These are phyloP conservation scores for Panellus pusillus DNA, from an alignment of 768 basidiomycete genomes.

Conservation along the genomic window DNA sequence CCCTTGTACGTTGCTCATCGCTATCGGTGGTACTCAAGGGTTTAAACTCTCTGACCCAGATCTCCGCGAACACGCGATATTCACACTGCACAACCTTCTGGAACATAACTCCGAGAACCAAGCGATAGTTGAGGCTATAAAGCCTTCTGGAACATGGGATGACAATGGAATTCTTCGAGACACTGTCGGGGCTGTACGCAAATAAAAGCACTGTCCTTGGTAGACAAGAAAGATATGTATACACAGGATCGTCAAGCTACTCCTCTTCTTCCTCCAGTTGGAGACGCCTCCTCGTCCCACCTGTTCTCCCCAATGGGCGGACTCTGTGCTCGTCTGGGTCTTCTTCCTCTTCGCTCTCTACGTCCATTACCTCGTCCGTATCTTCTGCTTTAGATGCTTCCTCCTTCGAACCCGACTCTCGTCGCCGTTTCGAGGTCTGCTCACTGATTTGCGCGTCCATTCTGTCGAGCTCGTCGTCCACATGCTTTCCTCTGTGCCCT, in stretches of 20 bases:
- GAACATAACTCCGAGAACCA: constrained; percentile 80
- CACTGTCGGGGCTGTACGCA: constrained; percentile 33
- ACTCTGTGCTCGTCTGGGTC: constrained; percentile 66
- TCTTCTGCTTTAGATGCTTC: constrained; percentile 30
- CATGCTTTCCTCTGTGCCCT: constrained; percentile 39
- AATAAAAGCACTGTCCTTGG: constrained; percentile 24
- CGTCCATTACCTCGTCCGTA: constrained; percentile 59
- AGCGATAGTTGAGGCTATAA: constrained; percentile 69
- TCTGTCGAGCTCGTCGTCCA: constrained; percentile 54
- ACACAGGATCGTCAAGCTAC: constrained; percentile 10
- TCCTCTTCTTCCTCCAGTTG: constrained; percentile 63
- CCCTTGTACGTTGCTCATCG: constrained; percentile 67
- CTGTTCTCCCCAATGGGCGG: constrained; percentile 50
- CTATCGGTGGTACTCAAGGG: constrained; percentile 6
- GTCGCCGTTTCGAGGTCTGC: constrained; percentile 48
- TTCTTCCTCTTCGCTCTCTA: constrained; percentile 74
- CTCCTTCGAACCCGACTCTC: constrained; percentile 32
- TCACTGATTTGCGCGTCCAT: constrained; percentile 67
- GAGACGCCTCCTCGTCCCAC: constrained; percentile 54
- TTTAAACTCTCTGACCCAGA: constrained; percentile 45
- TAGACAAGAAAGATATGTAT: constrained; percentile 18
- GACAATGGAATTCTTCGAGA: constrained; percentile 53
- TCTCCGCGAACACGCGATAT: constrained; percentile 89
- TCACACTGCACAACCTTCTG: constrained; percentile 78
- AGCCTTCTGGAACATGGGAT: constrained; percentile 60